These are phyloP conservation scores for Durotheca rogersii DNA, from an alignment of 495 filamentous ascomycete genomes.

Conservation along the genomic window DNA sequence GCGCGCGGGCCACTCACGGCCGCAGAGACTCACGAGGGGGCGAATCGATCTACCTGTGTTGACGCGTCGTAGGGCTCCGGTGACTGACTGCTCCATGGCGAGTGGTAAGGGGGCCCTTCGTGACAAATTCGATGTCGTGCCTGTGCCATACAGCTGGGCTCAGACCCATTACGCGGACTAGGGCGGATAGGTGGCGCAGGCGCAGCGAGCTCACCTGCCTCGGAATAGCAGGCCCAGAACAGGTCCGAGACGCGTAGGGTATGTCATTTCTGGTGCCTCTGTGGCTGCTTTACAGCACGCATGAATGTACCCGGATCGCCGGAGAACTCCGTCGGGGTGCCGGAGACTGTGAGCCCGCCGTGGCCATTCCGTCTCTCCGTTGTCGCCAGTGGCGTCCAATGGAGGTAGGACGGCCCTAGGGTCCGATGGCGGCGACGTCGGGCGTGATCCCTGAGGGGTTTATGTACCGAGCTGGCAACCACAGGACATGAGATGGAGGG, in stretches of 20 bases:
- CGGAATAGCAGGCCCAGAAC: background rate
- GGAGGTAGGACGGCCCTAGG: conserved; percentile 19
- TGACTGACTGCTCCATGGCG: background rate
- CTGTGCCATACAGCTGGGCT: background rate
- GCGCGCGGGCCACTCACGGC: too few species aligned
- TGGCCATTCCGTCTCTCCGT: conserved; percentile 19
- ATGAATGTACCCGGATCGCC: conserved; percentile 5
- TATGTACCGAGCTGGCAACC: background rate
- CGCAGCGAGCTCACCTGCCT: background rate
- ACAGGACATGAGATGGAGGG: background rate
- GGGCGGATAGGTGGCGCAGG: conserved; percentile 7
- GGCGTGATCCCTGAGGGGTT: background rate
- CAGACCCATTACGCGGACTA: background rate
- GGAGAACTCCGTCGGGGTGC: conserved; percentile 12
- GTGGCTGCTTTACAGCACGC: too few species aligned
- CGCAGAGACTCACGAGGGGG: background rate
- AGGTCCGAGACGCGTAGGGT: background rate
- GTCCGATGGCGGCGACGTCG: conserved; percentile 8
- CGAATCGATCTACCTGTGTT: background rate
- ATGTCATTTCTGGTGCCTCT: too few species aligned
- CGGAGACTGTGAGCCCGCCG: conserved; percentile 4
- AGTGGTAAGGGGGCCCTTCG: background rate
- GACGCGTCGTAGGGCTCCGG: background rate
- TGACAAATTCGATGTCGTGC: background rate
- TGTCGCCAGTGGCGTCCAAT: conserved; percentile 2